A percentile compares a stretch with the other conserved stretches of the same genome.
These are phyloP conservation scores for Orbilia ellipsospora DNA, from an alignment of 2,329 filamentous ascomycete species.

Conservation along the genomic window DNA sequence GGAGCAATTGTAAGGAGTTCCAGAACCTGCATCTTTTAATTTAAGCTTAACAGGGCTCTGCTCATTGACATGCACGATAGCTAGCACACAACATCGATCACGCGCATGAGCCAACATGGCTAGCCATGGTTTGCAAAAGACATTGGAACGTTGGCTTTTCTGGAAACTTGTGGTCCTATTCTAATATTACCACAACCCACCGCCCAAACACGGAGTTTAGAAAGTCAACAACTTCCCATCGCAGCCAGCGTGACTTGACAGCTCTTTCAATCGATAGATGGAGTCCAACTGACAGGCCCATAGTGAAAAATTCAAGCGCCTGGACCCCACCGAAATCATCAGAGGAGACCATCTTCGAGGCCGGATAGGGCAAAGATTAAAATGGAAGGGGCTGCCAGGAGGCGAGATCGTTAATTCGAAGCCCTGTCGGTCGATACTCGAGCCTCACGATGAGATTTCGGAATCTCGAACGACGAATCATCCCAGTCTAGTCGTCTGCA, in stretches of 20 bases:
- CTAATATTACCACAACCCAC: constrained; percentile 3
- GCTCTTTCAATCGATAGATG: too few species aligned
- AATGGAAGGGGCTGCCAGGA: constrained; percentile 23
- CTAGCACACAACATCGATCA: too few species aligned
- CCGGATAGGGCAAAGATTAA: constrained; percentile 14
- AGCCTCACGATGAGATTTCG: constrained; percentile 10
- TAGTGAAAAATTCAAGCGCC: too few species aligned
- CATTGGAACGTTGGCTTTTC: too few species aligned
- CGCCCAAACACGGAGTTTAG: constrained; percentile 48
- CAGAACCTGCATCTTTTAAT: too few species aligned
- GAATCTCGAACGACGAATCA: constrained; percentile 8
- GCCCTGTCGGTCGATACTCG: constrained; percentile 8
- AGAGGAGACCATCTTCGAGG: too few species aligned
- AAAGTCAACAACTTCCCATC: constrained; percentile 17
- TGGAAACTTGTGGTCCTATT: constrained; percentile 2
- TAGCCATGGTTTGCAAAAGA: too few species aligned
- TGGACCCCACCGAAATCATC: background rate
- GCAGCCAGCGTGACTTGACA: background rate
- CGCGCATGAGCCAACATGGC: too few species aligned
- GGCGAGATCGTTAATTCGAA: constrained; percentile 1
- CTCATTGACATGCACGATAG: too few species aligned
- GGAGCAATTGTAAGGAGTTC: too few species aligned
- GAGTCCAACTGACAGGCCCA: too few species aligned
- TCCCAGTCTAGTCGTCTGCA: constrained; percentile 17
- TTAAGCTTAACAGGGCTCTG: too few species aligned